Conservation (phyloP, 805 yeast genomes). For the Kluyveromyces aestuarii region DNA sequence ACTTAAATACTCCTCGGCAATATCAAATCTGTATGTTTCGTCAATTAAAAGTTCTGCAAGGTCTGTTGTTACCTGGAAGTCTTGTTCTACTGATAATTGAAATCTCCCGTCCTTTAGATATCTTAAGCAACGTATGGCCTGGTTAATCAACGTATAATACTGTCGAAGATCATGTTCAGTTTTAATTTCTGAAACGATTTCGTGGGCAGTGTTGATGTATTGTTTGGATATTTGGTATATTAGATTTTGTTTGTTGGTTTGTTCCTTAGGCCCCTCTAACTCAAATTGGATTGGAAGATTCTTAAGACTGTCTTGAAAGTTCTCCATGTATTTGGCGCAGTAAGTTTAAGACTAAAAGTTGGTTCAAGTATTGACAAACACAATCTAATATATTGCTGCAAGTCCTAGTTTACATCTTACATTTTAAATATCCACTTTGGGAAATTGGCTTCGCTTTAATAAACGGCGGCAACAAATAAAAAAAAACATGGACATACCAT, state of each 20-base stretch:
- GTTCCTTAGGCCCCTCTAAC: background rate
- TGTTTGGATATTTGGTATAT: constrained; percentile 19
- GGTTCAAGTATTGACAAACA: no score
- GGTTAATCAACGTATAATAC: constrained; percentile 26
- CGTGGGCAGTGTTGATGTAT: constrained; percentile 18
- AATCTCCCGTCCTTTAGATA: constrained; percentile 8
- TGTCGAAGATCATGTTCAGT: constrained; percentile 20
- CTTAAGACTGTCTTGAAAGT: background rate
- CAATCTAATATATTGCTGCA: no score
- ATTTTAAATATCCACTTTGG: background rate
- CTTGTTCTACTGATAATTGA: constrained; percentile 20
- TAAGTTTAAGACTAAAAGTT: no score
- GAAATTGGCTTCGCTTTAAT: background rate
- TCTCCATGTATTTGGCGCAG: background rate
- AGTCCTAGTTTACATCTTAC: no score
- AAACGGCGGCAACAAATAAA: background rate
- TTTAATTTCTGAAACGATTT: constrained; percentile 7
- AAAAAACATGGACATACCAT: background rate
- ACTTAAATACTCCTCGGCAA: constrained; percentile 22
- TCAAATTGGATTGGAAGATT: background rate
- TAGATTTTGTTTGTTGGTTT: background rate
- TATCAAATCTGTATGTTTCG: constrained; percentile 22
- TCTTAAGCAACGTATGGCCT: constrained; percentile 18
- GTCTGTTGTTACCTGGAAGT: constrained; percentile 18
- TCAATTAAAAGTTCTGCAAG: constrained; percentile 21